Evolutionary conservation across 495 filamentous ascomycete species (phyloP), one percentile per base, ranked within the genome.

Genomic region (Saxispiralis lemnorum): DNA sequence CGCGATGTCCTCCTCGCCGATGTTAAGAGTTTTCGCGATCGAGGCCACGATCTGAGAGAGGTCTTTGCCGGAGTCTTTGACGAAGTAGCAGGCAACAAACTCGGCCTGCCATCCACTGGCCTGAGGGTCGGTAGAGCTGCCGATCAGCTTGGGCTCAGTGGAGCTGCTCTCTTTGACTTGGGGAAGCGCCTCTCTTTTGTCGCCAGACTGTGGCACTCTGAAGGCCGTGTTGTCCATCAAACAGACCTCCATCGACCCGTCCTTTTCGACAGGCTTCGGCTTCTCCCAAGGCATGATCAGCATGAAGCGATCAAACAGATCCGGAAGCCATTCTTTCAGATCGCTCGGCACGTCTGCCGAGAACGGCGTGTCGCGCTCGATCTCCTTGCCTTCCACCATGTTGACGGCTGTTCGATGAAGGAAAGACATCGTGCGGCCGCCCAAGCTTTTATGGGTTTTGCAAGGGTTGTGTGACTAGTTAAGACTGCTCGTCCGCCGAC

Each of bases 201-300:
- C 45, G 14, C 40, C 45, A 16, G 31, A 9, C 16, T n/a, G 6
- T 10, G 49, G 49, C 16, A 57, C 52, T 38, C 73, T 73, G 56
- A 78, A 93, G 6, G 85, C 88, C 7, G 83, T 84, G 53, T 89
- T 95, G 64, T 95, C 85, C 32, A 95, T 59, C 11, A 96, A 64
- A 88, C 88, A 95, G 17, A 95, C 77, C 9, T 68, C 71, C 49
- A 94, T 75, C 20, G 62, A 61, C 14, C 63, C 55, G 21, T 63
- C 61, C 24, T 28, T 28, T 37, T 73, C 56, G 33, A 66, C 64
- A 2, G 48, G 45, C 24, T 45, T 35, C 7, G 52, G 36, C 17
- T 49, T 32, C 38, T 43, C 31, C 44, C 52, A 51, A 10, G 52
- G 52, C 12, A 44, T 36, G 12, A 46, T 37, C 14, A 51, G 38